These are phyloP conservation scores for Hymenoscyphus linearis DNA, from an alignment of 2,329 filamentous ascomycete species.

Conservation along the genomic window DNA sequence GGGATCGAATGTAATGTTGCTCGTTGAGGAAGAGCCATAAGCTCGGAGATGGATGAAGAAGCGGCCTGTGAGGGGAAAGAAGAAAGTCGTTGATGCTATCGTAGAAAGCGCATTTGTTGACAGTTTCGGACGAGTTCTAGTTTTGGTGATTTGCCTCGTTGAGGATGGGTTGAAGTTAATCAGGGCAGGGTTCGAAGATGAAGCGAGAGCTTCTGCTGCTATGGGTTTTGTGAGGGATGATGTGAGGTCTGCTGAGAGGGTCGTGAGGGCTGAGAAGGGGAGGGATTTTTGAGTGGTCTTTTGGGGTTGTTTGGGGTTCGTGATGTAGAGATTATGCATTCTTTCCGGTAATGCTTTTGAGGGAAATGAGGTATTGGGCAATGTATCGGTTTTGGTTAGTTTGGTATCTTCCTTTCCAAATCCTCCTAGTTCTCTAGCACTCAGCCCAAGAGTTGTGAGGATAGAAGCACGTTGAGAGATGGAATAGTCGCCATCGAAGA, in stretches of 20 bases:
- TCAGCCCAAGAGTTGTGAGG: constrained; percentile 74
- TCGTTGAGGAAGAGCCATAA: constrained; percentile 39
- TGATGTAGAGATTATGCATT: constrained; percentile 66
- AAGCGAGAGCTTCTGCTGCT: constrained; percentile 75
- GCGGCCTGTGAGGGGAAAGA: constrained; percentile 77
- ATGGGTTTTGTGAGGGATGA: constrained; percentile 73
- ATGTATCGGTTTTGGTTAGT: constrained; percentile 30
- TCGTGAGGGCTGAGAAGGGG: constrained; percentile 46
- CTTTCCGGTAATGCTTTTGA: constrained; percentile 72
- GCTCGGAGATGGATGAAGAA: constrained; percentile 64
- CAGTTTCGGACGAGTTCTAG: constrained; percentile 60
- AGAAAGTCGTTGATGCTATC: constrained; percentile 71
- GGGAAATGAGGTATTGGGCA: constrained; percentile 54
- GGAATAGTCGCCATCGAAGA: constrained; percentile 90
- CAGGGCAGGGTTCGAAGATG: constrained; percentile 60
- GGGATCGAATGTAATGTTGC: constrained; percentile 64
- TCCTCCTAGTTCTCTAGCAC: constrained; percentile 79
- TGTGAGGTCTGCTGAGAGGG: constrained; percentile 62
- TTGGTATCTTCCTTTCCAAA: constrained; percentile 44
- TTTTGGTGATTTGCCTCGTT: constrained; percentile 64
- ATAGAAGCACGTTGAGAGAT: constrained; percentile 77
- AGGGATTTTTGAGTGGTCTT: constrained; percentile 22
- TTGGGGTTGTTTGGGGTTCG: constrained; percentile 24
- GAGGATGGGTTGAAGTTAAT: constrained; percentile 3
- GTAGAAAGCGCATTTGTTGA: constrained; percentile 75